phyloP scores from a whole-genome alignment of 164 flowering plant species.

The Houttuynia cordata region DNA sequence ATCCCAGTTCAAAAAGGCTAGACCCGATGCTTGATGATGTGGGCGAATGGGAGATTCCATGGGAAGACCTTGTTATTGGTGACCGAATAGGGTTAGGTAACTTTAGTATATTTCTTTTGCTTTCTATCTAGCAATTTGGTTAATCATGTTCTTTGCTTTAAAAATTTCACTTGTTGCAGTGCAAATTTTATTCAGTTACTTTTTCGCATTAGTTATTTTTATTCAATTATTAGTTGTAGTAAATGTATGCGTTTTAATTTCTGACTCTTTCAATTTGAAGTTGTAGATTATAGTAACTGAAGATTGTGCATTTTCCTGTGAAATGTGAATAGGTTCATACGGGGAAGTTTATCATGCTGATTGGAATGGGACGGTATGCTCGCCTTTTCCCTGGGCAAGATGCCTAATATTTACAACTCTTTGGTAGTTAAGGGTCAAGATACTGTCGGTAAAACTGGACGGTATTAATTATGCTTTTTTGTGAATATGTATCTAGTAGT shows the following conservation, averaged over 20 bases:
- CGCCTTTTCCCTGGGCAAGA: too few relatives aligned
- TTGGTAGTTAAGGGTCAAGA: too few relatives aligned
- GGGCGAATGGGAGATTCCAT: conserved; percentile 78
- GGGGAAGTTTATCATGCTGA: conserved; percentile 98
- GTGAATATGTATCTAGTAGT: too few relatives aligned
- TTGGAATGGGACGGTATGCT: conserved; percentile 93
- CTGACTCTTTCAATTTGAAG: too few relatives aligned
- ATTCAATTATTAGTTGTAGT: too few relatives aligned
- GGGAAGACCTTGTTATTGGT: conserved; percentile 91
- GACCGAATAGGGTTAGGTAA: conserved; percentile 99
- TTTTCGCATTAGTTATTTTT: too few relatives aligned
- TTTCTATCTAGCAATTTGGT: not conserved
- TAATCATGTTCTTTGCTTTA: conserved; percentile 1
- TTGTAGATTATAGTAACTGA: not conserved
- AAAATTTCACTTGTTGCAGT: too few relatives aligned
- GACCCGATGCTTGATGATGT: conserved; percentile 72
- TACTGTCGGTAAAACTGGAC: too few relatives aligned
- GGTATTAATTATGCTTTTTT: too few relatives aligned
- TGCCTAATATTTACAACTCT: too few relatives aligned
- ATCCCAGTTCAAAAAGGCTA: conserved; percentile 25
- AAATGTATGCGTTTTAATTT: too few relatives aligned
- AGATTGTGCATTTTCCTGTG: conserved; percentile 1
- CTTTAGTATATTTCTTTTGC: not conserved
- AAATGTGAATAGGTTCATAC: conserved; percentile 83
- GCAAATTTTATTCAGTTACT: too few relatives aligned